Percentiles rank a stretch among this genome's conserved stretches.
Conservation (phyloP, 208 protist genomes). For the Trypanosoma melophagium region DNA sequence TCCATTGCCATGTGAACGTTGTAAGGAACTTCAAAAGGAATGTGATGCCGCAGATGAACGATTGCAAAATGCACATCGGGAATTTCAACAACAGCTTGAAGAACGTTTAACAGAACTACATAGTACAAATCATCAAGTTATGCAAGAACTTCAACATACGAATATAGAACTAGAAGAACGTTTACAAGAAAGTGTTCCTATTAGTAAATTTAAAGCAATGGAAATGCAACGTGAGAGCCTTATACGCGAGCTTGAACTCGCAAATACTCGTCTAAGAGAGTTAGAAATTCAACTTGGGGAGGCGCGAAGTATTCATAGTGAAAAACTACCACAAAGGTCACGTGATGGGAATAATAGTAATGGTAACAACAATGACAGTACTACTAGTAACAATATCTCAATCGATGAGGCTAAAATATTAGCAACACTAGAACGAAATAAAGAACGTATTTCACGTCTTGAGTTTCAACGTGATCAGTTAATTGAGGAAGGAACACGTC, state of each 20-base stretch:
- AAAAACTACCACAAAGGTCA: neutral
- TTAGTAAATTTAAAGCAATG: neutral
- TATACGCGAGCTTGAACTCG: slow-evolving; percentile 13
- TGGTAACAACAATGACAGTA: neutral
- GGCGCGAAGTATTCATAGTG: no score
- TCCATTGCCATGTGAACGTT: slow-evolving; percentile 11
- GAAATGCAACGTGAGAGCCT: slow-evolving; percentile 13
- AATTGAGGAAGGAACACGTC: slow-evolving; percentile 22
- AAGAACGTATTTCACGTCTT: slow-evolving; percentile 55
- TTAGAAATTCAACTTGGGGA: slow-evolving; percentile 9
- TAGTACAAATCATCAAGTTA: slow-evolving; percentile 9
- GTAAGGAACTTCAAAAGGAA: slow-evolving; percentile 8
- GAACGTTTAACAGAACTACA: slow-evolving; percentile 7
- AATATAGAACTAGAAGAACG: slow-evolving; percentile 11
- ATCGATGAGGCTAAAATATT: slow-evolving; percentile 56
- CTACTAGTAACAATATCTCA: neutral
- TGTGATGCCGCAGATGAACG: slow-evolving; percentile 13
- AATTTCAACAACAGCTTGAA: slow-evolving; percentile 2
- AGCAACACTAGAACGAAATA: slow-evolving; percentile 47
- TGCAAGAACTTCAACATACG: slow-evolving; percentile 1
- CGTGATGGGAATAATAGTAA: neutral
- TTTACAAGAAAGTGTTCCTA: slow-evolving; percentile 13
- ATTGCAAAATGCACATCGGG: neutral
- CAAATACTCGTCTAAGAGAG: slow-evolving; percentile 3
- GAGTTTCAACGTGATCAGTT: slow-evolving; percentile 71